Percentiles rank a stretch among this genome's conserved stretches.
Conservation (phyloP, 2,329 filamentous ascomycete species). For the Aureobasidium sp. region DNA sequence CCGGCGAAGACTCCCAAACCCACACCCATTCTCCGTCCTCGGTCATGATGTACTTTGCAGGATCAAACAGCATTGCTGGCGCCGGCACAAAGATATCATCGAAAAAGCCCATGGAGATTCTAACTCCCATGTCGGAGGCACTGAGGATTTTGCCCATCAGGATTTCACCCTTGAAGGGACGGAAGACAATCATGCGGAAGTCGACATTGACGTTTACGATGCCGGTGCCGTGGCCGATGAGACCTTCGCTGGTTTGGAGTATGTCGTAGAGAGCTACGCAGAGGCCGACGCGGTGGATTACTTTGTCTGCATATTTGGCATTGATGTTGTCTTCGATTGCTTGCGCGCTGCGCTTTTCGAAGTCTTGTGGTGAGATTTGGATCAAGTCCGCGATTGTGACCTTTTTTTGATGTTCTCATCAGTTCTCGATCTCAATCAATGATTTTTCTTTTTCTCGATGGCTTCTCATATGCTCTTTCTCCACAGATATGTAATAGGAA, state of each 20-base stretch:
- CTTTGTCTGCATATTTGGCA: conserved; percentile 90
- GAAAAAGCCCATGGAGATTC: conserved; percentile 86
- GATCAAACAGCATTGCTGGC: conserved; percentile 64
- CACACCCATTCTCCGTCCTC: conserved; percentile 58
- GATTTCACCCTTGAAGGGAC: conserved; percentile 92
- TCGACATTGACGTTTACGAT: conserved; percentile 94
- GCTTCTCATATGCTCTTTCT: neutral
- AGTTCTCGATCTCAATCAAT: neutral
- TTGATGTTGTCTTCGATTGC: conserved; percentile 97
- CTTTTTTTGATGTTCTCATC: conserved; percentile 38
- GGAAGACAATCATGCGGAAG: conserved; percentile 88
- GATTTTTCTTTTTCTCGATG: neutral
- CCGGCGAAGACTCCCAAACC: conserved; percentile 72
- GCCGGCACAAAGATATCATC: conserved; percentile 76
- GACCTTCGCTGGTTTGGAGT: conserved; percentile 78
- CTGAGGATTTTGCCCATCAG: conserved; percentile 76
- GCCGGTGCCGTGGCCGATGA: conserved; percentile 88
- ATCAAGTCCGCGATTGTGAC: conserved; percentile 92
- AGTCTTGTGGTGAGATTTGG: conserved; percentile 83
- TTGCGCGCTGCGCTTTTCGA: conserved; percentile 71
- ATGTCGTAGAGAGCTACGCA: conserved; percentile 93
- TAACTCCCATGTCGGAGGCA: conserved; percentile 64
- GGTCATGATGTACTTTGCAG: conserved; percentile 53
- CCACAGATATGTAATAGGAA: no score
- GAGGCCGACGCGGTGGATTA: conserved; percentile 88